phyloP scores from a whole-genome alignment of 1,284 basidiomycete species.

The Ganoderma leucocontextum region DNA sequence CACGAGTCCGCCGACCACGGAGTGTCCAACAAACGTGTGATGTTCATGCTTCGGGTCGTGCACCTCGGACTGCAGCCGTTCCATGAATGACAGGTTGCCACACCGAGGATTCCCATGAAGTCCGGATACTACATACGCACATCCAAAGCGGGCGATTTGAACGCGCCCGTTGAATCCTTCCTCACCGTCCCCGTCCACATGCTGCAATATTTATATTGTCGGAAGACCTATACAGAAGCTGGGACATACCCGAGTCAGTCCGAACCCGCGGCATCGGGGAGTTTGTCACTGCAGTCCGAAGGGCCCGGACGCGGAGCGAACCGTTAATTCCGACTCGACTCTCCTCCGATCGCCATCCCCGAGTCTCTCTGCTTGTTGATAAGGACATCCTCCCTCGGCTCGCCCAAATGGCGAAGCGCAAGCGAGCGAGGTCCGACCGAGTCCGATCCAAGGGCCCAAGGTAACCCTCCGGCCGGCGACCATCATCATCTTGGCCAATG shows the following conservation, averaged over 20 bases:
- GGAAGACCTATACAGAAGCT: not conserved
- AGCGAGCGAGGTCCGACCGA: not conserved
- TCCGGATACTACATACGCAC: not conserved
- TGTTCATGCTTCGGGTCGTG: not conserved
- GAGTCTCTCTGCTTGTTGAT: not conserved
- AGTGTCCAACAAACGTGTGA: not conserved
- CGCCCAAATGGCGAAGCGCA: not conserved
- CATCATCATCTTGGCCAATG: not conserved
- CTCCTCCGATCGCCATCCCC: not conserved
- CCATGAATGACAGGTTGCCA: not conserved
- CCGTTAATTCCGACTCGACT: not conserved
- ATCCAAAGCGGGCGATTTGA: not conserved
- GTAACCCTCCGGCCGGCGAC: not conserved
- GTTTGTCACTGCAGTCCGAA: too few species aligned
- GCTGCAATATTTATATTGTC: not conserved
- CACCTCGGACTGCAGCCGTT: not conserved
- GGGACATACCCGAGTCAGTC: not conserved
- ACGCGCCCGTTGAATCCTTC: not conserved
- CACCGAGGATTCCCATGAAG: not conserved
- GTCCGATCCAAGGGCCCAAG: too few species aligned
- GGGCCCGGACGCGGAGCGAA: not conserved
- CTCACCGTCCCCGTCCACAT: not conserved
- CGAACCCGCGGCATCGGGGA: too few species aligned
- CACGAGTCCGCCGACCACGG: not conserved
- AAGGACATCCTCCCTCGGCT: not conserved